Percentiles rank a stretch among this genome's conserved stretches.
Evolutionary conservation across 257 asterid genomes (phyloP).

Genomic region (Schizonepeta tenuifolia): DNA sequence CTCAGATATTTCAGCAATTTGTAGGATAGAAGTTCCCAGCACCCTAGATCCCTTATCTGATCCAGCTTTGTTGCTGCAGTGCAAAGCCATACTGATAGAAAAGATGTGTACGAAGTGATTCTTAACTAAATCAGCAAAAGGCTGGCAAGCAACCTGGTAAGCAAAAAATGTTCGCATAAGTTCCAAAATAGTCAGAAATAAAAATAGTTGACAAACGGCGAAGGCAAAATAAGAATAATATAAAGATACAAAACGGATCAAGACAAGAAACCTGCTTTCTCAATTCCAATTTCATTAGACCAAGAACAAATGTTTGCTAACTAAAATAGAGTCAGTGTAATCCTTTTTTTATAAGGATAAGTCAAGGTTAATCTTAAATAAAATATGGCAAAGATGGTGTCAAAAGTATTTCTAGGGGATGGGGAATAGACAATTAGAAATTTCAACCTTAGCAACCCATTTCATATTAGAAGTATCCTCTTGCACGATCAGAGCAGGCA

Average conservation of each 20-base stretch:
- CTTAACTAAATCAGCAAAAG: slow-evolving; percentile 70
- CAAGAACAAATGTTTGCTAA: slow-evolving; percentile 8
- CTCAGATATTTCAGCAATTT: slow-evolving; percentile 75
- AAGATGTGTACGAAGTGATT: slow-evolving; percentile 84
- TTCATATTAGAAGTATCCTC: slow-evolving; percentile 64
- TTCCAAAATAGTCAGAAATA: slow-evolving; percentile 16
- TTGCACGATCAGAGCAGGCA: slow-evolving; percentile 83
- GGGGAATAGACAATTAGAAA: slow-evolving; percentile 16
- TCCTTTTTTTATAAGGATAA: too few relatives aligned
- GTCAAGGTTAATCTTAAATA: slow-evolving; percentile 15
- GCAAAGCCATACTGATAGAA: slow-evolving; percentile 82
- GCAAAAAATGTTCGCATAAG: slow-evolving; percentile 19
- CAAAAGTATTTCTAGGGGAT: slow-evolving; percentile 21
- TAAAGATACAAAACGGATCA: background rate
- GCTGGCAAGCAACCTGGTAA: slow-evolving; percentile 74
- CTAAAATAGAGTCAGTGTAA: background rate
- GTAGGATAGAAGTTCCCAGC: slow-evolving; percentile 70
- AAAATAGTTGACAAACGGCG: slow-evolving; percentile 8
- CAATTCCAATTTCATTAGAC: slow-evolving; percentile 24
- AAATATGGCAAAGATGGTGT: slow-evolving; percentile 3
- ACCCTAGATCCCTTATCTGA: slow-evolving; percentile 70
- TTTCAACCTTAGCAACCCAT: slow-evolving; percentile 81
- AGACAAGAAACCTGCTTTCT: slow-evolving; percentile 15
- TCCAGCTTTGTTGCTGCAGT: slow-evolving; percentile 79
- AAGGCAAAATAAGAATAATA: slow-evolving; percentile 11